Evolutionary conservation across 2,329 filamentous ascomycete species (phyloP), one percentile per base, ranked within the genome.

Genomic region (Penicillium hordei): DNA sequence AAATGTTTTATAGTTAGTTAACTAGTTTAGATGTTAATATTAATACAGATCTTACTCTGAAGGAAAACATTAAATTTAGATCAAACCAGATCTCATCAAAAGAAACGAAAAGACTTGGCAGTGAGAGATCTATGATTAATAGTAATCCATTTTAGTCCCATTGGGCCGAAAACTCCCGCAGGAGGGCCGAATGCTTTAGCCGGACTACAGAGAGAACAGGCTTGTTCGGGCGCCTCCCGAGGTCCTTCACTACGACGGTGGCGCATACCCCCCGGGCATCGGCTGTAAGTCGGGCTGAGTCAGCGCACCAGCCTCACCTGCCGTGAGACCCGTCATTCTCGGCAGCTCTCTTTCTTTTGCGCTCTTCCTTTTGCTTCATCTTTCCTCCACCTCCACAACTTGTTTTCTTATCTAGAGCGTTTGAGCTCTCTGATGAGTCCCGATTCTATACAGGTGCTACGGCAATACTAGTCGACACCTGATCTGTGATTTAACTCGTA

Each of bases 391-490:
- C 55, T 48, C 60, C 58, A 51, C 39, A 56, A 50, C 54, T 59
- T 52, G 45, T 25, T 59, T 52, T 59, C 42, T 55, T 40, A 54
- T 67, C 60, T 62, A 71, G 70, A 71, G 70, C 67, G 66, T 62
- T 67, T 68, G 55, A 63, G 69, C 72, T 74, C 70, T 75, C 72
- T 75, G 70, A 75, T 75, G 72, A 73, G 69, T 74, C 64, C 67
- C 63, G 68, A 66, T 66, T 70, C 52, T 63, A 64, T 65, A 65
- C 72, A 75, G 72, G 72, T 75, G 72, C 65, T 73, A 73, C 72
- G 72, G 72, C 72, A 74, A 68, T 67, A 63, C 58, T 73, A 73
- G 72, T 75, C 72, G 71, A 74, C 71, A 74, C 72, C 72, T 75
- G 71, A 65, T 64, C 64, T 66, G 60, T 48, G 45, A 49, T 59